These are phyloP conservation scores for Dipteronia dyeriana DNA, from an alignment of 345 rosid species.

Conservation along the genomic window DNA sequence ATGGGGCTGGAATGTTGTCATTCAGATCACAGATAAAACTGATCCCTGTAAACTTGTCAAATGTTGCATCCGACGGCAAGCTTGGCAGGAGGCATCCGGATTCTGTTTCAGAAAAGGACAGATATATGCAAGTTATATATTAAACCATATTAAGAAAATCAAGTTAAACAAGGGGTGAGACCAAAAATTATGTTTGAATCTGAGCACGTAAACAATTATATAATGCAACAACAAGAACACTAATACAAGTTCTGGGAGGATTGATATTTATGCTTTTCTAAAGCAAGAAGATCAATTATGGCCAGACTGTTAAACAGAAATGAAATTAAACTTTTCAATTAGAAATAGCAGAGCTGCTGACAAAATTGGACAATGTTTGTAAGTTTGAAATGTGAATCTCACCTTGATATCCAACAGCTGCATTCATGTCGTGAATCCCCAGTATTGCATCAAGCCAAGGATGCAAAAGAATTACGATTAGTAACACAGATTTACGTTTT, in stretches of 20 bases:
- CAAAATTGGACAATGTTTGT: neutral
- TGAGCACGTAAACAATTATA: too few species aligned
- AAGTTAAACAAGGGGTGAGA: neutral
- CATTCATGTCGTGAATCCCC: conserved; percentile 21
- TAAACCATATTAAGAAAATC: neutral
- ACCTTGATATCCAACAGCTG: conserved; percentile 77
- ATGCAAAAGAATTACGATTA: conserved; percentile 27
- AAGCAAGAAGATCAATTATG: neutral
- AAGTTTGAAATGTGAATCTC: conserved; percentile 13
- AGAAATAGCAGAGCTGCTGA: neutral
- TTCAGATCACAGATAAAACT: conserved; percentile 97
- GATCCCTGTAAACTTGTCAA: conserved; percentile 68
- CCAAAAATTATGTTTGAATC: neutral
- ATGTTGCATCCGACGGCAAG: conserved; percentile 94
- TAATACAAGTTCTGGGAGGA: neutral
- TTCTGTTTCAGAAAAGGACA: conserved; percentile 36
- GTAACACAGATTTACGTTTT: conserved; percentile 7
- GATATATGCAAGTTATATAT: conserved; percentile 16
- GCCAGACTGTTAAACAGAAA: neutral
- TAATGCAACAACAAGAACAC: neutral
- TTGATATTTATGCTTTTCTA: neutral
- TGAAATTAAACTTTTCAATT: neutral
- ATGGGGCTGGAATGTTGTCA: conserved; percentile 93
- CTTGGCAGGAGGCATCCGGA: conserved; percentile 97
- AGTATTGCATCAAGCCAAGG: conserved; percentile 9